A percentile compares a stretch with the other conserved stretches of the same genome.
Conservation (phyloP, 192 early-diverging fungal species). For the Podila epicladia region DNA sequence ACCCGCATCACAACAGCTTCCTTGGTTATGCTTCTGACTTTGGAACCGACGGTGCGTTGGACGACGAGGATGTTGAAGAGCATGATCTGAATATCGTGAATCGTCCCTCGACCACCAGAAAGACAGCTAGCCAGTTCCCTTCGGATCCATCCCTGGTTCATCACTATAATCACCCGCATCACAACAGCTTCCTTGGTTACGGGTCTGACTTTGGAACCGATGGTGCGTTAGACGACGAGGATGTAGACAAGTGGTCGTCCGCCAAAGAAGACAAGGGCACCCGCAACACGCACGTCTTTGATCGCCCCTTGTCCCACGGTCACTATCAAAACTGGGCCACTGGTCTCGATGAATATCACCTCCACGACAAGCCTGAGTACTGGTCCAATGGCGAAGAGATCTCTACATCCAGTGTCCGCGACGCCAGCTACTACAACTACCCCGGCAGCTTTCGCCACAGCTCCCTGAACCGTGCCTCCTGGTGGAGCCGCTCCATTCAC, state of each 20-base stretch:
- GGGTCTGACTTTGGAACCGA: background rate
- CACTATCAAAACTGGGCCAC: conserved; percentile 2
- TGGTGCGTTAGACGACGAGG: conserved; percentile 14
- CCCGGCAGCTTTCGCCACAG: conserved; percentile 22
- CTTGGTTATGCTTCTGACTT: background rate
- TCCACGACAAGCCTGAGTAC: conserved; percentile 19
- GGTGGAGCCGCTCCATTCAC: conserved; percentile 18
- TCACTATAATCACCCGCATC: background rate
- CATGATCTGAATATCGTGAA: background rate
- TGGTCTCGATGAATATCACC: background rate
- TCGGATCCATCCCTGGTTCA: background rate
- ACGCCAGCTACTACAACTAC: conserved; percentile 37
- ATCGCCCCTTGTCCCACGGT: background rate
- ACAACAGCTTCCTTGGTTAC: background rate
- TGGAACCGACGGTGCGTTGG: conserved; percentile 15
- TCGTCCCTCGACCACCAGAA: background rate
- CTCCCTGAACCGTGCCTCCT: conserved; percentile 28
- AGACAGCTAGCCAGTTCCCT: background rate
- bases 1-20: background rate
- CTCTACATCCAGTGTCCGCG: conserved; percentile 25
- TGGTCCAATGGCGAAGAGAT: conserved; percentile 49
- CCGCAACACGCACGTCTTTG: background rate
- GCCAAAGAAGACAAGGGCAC: conserved; percentile 38
- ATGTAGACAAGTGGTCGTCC: conserved; percentile 9
- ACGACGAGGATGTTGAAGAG: background rate